Percentiles rank a stretch among this genome's conserved stretches.
phyloP scores from a whole-genome alignment of 148 eudicot species.

The Linanthus parryae region DNA sequence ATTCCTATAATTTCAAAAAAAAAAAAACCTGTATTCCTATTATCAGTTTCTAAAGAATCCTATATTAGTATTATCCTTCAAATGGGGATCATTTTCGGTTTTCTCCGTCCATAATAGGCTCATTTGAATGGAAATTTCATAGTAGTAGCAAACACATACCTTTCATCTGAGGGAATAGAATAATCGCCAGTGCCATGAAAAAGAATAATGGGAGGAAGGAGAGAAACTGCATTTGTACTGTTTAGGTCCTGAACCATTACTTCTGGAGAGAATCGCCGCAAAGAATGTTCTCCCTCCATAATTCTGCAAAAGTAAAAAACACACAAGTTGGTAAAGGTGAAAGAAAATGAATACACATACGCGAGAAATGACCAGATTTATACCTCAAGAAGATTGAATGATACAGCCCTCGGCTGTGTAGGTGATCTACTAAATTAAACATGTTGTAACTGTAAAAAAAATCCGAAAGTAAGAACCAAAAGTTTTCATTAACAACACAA shows the following conservation, averaged over 20 bases:
- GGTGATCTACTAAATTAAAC: conserved; percentile 72
- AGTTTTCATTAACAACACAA: neutral
- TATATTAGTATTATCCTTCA: too few species aligned
- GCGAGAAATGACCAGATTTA: neutral
- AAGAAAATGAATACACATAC: neutral
- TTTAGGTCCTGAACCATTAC: conserved; percentile 68
- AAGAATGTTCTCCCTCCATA: conserved; percentile 89
- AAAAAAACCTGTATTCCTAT: too few species aligned
- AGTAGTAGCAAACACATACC: conserved; percentile 54
- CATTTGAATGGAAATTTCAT: too few species aligned
- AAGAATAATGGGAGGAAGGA: conserved; percentile 66
- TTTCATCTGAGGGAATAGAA: conserved; percentile 82
- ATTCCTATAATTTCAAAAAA: too few species aligned
- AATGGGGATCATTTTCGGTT: too few species aligned
- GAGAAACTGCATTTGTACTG: conserved; percentile 47
- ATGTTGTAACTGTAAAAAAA: conserved; percentile 67
- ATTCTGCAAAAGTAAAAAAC: conserved; percentile 39
- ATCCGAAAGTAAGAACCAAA: conserved; percentile 6
- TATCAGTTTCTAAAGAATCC: too few species aligned
- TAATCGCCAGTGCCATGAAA: conserved; percentile 95
- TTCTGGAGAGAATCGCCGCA: conserved; percentile 75
- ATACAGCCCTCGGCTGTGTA: conserved; percentile 75
- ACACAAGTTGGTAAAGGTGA: neutral
- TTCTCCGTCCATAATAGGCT: too few species aligned
- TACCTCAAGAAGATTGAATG: conserved; percentile 79